Evolutionary conservation across 1,284 basidiomycete species (phyloP), one percentile per base, ranked within the genome.

Genomic region (Athelia sp.): DNA sequence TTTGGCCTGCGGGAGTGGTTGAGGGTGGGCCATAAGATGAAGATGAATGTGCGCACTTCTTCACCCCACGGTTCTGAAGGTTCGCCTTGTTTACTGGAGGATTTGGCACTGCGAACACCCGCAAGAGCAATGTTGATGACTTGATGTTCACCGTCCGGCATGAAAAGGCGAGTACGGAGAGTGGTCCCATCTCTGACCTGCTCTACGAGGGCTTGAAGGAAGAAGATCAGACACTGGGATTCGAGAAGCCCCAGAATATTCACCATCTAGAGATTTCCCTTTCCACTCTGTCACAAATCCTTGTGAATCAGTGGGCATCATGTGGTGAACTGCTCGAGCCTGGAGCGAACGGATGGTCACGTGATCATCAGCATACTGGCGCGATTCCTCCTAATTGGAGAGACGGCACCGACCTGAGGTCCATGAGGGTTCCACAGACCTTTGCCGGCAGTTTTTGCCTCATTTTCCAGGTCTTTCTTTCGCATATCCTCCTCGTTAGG

Each of bases 141-240:
- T 70, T 95, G 93, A 62, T 99, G 96, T 51, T 90, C 85, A 19
- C 84, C 84, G 43, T 92, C 84, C 29, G 93, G 87, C 69, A 98
- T 81, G 44, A 98, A 73, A 40, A 98, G 78, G 47, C 97, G 85
- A 46, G 90, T 84, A 26, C 95, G 89, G 32, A 98, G 74, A 46
- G 93, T 95, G 36, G 89, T 89, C 45, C 95, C 96, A 64, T 99
- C 95, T 48, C 90, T 82, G 49, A 98, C 93, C 67, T 91, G 87
- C 69, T 99, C 96, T 52, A 99, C 91, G 54, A 96, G 81, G 47
- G 88, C 93, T 93, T 52, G 3, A 31, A 48, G 50, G 40, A 40
- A 54, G 18, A 45, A 44, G 40, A n/a, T 36, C 47, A 15, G 49
- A 47, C 45, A 23, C 36, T 47, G 31, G 54, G 51, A 49, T 17